A percentile compares a stretch with the other conserved stretches of the same genome.
phyloP scores from a whole-genome alignment of 2,329 filamentous ascomycete species.

The Paecilomyces sp. region DNA sequence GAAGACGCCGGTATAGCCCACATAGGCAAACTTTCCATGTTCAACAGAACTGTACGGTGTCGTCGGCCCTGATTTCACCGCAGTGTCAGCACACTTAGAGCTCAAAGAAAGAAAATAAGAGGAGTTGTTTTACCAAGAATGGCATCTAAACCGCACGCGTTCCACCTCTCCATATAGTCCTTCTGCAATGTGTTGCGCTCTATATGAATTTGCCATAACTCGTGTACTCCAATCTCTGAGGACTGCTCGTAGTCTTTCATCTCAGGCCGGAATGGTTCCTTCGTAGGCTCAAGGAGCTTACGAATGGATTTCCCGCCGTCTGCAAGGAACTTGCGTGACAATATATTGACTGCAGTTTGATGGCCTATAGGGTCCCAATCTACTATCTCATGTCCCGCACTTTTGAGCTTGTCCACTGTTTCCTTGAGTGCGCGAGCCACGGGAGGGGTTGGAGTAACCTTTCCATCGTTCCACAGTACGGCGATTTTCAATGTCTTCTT shows the following conservation, averaged over 20 bases:
- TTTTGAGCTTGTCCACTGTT: constrained; percentile 48
- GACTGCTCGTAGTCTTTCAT: constrained; percentile 40
- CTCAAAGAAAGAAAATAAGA: not conserved
- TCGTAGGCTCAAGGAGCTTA: constrained; percentile 8
- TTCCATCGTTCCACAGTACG: constrained; percentile 54
- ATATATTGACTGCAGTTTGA: not conserved
- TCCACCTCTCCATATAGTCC: constrained; percentile 13
- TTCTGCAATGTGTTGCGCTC: constrained; percentile 38
- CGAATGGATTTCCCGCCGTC: constrained; percentile 43
- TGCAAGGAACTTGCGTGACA: constrained; percentile 33
- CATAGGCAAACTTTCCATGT: not conserved
- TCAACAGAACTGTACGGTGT: not conserved
- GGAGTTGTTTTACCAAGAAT: not conserved
- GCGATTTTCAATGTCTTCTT: constrained; percentile 44
- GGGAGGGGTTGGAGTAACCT: constrained; percentile 58
- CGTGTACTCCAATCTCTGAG: constrained; percentile 35
- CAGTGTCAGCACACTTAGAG: not conserved
- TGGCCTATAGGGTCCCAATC: constrained; percentile 19
- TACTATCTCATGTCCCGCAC: constrained; percentile 43
- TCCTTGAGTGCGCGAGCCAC: constrained; percentile 49
- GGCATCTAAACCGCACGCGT: constrained; percentile 1
- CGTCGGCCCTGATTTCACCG: not conserved
- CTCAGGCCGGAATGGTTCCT: constrained; percentile 39
- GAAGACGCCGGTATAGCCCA: not conserved
- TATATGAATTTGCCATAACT: constrained; percentile 44